A percentile compares a stretch with the other conserved stretches of the same genome.
Evolutionary conservation across 257 asterid genomes (phyloP).

Genomic region (Paraleonurus japonicus): DNA sequence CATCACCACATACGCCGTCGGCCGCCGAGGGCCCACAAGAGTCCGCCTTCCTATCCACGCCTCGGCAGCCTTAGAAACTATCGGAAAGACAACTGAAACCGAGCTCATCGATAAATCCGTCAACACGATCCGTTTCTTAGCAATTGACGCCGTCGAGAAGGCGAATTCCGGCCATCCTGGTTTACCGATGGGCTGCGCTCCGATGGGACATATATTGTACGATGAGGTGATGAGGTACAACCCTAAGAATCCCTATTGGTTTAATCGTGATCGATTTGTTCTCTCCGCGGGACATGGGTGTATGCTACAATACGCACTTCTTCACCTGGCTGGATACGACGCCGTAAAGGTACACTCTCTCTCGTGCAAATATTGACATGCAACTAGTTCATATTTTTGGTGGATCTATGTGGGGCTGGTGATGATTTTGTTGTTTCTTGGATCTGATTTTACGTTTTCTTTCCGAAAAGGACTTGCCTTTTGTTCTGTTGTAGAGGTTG

Average conservation of each 20-base stretch:
- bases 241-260: constrained; percentile 91
- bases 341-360: constrained; percentile 51
- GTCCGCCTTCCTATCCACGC: constrained; percentile 40
- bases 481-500: constrained; percentile 8
- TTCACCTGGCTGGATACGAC: constrained; percentile 74
- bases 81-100: constrained; percentile 48
- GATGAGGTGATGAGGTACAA: constrained; percentile 84
- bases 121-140: constrained; percentile 72
- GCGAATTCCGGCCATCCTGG: constrained; percentile 94
- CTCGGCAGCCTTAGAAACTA: constrained; percentile 60
- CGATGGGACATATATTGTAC: constrained; percentile 75
- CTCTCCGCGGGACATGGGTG: constrained; percentile 94
- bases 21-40: constrained; percentile 31
- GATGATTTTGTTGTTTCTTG: background rate
- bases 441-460: constrained; percentile 4
- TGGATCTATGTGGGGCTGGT: constrained; percentile 24
- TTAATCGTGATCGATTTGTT: constrained; percentile 79
- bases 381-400: constrained; percentile 10
- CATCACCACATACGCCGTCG: constrained; percentile 20
- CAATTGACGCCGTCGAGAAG: constrained; percentile 86
- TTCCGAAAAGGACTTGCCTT: background rate
- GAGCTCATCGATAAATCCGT: constrained; percentile 68
- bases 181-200: constrained; percentile 91
- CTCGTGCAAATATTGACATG: background rate
- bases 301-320: constrained; percentile 79